Evolutionary conservation across 192 early-diverging fungal species (phyloP).

Genomic region (Backusella westeae): DNA sequence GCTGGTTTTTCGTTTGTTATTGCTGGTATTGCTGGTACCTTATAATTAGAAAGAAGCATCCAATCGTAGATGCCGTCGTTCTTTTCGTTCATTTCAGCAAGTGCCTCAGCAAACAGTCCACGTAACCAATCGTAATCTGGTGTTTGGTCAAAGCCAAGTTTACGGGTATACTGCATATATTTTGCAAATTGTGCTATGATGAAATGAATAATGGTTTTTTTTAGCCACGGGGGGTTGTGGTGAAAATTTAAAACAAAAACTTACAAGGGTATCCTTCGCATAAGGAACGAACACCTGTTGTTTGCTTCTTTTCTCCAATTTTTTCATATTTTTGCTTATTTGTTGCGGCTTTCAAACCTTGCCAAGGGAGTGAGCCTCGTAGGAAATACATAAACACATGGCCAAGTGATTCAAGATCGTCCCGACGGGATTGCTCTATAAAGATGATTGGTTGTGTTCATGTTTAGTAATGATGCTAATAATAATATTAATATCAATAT

Average conservation of each 20-base stretch:
- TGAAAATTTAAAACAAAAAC: neutral
- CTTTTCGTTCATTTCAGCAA: conserved; percentile 77
- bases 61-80: conserved; percentile 84
- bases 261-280: conserved; percentile 83
- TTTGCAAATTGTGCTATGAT: conserved; percentile 75
- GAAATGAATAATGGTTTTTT: neutral
- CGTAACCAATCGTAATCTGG: conserved; percentile 94
- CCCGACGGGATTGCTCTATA: conserved; percentile 90
- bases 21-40: neutral
- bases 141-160: conserved; percentile 89
- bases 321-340: conserved; percentile 99
- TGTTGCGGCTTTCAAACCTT: conserved; percentile 92
- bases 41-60: conserved; percentile 59
- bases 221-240: neutral
- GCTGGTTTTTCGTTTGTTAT: neutral
- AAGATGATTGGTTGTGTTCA: neutral
- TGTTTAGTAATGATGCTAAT: too few species aligned
- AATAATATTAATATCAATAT: neutral
- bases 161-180: conserved; percentile 85
- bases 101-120: conserved; percentile 77
- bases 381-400: conserved; percentile 99
- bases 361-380: conserved; percentile 92
- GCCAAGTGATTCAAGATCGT: conserved; percentile 95
- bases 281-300: conserved; percentile 80
- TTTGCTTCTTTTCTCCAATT: conserved; percentile 97